Evolutionary conservation across 2,329 filamentous ascomycete genomes (phyloP).

Genomic region (Chaetomium strumarium): DNA sequence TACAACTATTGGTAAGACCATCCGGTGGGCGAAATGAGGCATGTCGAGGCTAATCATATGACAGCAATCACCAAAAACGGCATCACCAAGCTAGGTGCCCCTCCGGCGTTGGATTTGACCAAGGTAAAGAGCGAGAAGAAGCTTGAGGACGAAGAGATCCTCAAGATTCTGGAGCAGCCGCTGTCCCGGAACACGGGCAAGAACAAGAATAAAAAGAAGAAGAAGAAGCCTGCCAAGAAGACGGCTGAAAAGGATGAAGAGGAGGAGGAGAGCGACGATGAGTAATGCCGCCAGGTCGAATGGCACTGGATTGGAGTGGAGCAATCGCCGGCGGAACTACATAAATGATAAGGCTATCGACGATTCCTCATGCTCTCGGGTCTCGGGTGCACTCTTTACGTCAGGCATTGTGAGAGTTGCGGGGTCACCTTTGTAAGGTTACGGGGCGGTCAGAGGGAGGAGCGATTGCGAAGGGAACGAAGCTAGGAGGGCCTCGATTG

Average conservation of each 20-base stretch:
- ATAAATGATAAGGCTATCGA: background rate
- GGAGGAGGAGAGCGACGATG: slow-evolving; percentile 33
- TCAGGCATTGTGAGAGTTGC: background rate
- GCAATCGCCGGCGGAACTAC: background rate
- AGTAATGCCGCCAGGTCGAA: slow-evolving; percentile 21
- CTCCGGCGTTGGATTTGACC: slow-evolving; percentile 67
- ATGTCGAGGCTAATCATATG: slow-evolving; percentile 22
- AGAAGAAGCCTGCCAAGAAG: slow-evolving; percentile 53
- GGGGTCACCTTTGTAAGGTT: background rate
- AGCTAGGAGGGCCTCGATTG: background rate
- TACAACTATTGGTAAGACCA: slow-evolving; percentile 77
- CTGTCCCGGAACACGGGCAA: slow-evolving; percentile 81
- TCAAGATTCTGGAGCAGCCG: slow-evolving; percentile 89
- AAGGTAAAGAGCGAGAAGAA: slow-evolving; percentile 96
- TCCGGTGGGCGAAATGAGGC: background rate
- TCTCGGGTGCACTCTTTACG: background rate
- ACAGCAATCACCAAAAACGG: slow-evolving; percentile 97
- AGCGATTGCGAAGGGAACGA: background rate
- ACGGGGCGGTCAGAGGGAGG: background rate
- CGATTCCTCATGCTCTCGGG: background rate
- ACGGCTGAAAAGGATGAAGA: slow-evolving; percentile 27
- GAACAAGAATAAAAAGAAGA: slow-evolving; percentile 86
- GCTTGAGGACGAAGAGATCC: slow-evolving; percentile 90
- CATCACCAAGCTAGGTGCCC: slow-evolving; percentile 74
- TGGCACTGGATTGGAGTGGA: background rate